Evolutionary conservation across 495 filamentous ascomycete species (phyloP).

Genomic region (Oidiodendron maius): DNA sequence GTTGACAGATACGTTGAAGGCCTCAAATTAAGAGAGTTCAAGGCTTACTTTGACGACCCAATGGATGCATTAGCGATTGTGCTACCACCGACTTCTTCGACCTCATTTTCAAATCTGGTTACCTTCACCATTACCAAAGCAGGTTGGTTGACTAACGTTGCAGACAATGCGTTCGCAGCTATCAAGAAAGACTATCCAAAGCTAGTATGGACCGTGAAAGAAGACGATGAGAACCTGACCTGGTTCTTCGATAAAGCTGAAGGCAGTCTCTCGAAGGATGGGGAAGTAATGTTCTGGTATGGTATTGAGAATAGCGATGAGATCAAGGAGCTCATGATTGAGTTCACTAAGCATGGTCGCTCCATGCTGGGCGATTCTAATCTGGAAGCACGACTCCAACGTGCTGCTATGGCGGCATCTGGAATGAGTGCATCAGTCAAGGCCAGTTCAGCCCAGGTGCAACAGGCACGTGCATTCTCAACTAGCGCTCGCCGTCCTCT

Average conservation of each 20-base stretch:
- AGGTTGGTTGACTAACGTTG: constrained; percentile 91
- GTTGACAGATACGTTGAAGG: constrained; percentile 83
- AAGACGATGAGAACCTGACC: constrained; percentile 93
- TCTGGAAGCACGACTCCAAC: constrained; percentile 75
- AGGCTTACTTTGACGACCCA: constrained; percentile 92
- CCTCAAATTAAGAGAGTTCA: constrained; percentile 71
- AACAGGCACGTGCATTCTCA: constrained; percentile 63
- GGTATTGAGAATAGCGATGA: constrained; percentile 82
- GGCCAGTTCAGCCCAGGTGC: constrained; percentile 34
- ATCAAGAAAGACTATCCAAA: constrained; percentile 90
- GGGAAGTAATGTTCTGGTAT: constrained; percentile 96
- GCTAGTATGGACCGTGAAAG: constrained; percentile 94
- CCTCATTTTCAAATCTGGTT: constrained; percentile 67
- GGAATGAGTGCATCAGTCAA: constrained; percentile 45
- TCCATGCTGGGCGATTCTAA: constrained; percentile 90
- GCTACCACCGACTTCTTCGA: constrained; percentile 54
- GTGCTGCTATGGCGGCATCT: constrained; percentile 63
- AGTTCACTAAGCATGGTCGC: constrained; percentile 77
- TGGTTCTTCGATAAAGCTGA: constrained; percentile 99
- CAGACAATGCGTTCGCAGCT: constrained; percentile 93
- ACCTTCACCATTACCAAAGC: constrained; percentile 94
- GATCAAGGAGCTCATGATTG: constrained; percentile 78
- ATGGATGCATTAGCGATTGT: constrained; percentile 96
- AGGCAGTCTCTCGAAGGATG: constrained; percentile 77
- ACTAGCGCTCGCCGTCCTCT: constrained; percentile 40